Conservation (phyloP, 1,284 basidiomycete species). For the Trametes polyzona region DNA sequence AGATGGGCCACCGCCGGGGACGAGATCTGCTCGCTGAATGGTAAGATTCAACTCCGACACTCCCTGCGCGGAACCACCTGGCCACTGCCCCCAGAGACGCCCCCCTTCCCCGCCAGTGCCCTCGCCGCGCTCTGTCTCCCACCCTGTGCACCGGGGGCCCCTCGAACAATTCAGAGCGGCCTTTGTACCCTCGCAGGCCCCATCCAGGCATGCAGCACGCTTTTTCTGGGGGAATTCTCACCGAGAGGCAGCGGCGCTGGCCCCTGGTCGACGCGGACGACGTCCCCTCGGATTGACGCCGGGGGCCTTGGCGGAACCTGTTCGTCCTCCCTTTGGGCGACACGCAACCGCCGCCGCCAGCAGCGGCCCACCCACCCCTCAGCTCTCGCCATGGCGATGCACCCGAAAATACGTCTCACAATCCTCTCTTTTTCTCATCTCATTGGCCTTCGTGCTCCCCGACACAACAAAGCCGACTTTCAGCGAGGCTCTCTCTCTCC, state of each 20-base stretch:
- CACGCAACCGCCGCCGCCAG: conserved; percentile 1
- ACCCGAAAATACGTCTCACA: not conserved
- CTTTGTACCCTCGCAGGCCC: not conserved
- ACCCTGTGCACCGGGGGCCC: not conserved
- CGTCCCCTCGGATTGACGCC: conserved; percentile 2
- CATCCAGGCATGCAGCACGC: not conserved
- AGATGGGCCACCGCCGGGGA: conserved; percentile 24
- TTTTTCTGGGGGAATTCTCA: not conserved
- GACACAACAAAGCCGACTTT: not conserved
- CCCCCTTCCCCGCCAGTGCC: conserved; percentile 4
- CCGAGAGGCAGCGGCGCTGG: conserved; percentile 3
- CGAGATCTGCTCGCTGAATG: conserved; percentile 32
- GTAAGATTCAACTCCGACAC: conserved; percentile 35
- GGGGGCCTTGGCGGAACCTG: conserved; percentile 3
- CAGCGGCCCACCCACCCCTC: no score
- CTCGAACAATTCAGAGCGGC: not conserved
- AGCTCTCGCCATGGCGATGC: not conserved
- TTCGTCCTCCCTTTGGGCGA: not conserved
- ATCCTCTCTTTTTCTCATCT: not conserved
- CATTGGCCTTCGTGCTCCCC: not conserved
- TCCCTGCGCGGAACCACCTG: conserved; percentile 29
- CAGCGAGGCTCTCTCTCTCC: not conserved
- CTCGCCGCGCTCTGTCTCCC: not conserved
- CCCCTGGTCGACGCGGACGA: not conserved
- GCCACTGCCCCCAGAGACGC: conserved; percentile 17